Evolutionary conservation across 306 rosid genomes (phyloP), one percentile per base, ranked within the genome.

Genomic region (Malus orientalis): DNA sequence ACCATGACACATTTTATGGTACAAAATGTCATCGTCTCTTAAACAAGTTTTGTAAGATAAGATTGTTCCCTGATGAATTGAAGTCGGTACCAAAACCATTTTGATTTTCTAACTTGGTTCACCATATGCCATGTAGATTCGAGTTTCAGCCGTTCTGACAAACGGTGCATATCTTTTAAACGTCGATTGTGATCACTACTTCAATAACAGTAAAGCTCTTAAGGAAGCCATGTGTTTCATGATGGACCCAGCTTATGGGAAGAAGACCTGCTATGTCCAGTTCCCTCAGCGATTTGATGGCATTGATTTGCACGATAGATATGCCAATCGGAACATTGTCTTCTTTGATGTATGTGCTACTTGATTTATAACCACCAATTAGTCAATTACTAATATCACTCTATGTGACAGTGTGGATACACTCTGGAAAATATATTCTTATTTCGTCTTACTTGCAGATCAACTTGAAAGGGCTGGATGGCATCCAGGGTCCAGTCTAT

Each of bases 201-300:
- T 96, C 78, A 96, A 96, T 83, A 96, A 96, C 82, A 89, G 99
- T 86, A 92, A 92, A 86, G 99, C 98, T 80, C 90, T 96, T 27
- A 96, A 92, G 80, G 99, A 96, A 83, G 99, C 98, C 53, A 96
- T 96, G 99, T 96, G 98, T 87, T 96, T 96, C 91, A 87, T 96
- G 99, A 92, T 96, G 99, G 99, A 96, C 79, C 98, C 99, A 76
- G 89, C 86, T 33, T 74, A 67, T 82, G 98, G 98, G 77, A 96
- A 86, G 87, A 96, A 92, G 88, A 92, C 98, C 67, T 96, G 99
- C 79, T 96, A 96, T 82, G 98, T 96, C 45, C 99, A 96, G 81
- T 96, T 96, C 81, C 99, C 99, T 22, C 99, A 96, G 87, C 90
- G 99, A 70, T 96, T 96, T 40, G 99, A 96, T 75, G 99, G 99